Evolutionary conservation across 129 eudicot species (phyloP).

Genomic region (Logfia minima): DNA sequence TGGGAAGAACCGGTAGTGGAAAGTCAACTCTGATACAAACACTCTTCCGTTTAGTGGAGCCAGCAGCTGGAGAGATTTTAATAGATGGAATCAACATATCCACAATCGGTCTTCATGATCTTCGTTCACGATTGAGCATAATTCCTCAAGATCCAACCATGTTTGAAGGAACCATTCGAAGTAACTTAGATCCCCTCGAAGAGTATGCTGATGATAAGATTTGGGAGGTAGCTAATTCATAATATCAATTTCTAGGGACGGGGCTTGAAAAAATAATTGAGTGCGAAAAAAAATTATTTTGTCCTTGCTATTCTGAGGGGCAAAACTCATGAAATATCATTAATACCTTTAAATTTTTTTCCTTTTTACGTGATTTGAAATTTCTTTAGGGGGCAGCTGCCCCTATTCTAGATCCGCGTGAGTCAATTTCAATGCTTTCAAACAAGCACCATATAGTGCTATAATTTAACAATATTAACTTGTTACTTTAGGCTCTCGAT

Average conservation of each 20-base stretch:
- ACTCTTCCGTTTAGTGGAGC: slow-evolving; percentile 87
- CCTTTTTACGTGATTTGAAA: too few species aligned
- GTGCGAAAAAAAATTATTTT: too few species aligned
- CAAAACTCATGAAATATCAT: too few species aligned
- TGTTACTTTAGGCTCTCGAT: slow-evolving; percentile 59
- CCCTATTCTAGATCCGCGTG: too few species aligned
- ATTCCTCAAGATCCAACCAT: slow-evolving; percentile 97
- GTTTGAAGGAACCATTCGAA: slow-evolving; percentile 84
- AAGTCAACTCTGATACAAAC: slow-evolving; percentile 88
- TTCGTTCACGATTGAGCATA: slow-evolving; percentile 74
- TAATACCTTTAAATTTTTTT: too few species aligned
- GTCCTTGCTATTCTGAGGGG: too few species aligned
- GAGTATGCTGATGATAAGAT: slow-evolving; percentile 84
- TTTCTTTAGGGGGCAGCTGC: too few species aligned
- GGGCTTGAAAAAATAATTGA: too few species aligned
- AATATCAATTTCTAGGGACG: too few species aligned
- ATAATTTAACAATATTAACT: slow-evolving; percentile 3
- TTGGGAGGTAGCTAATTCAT: slow-evolving; percentile 94
- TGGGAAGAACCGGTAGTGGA: slow-evolving; percentile 94
- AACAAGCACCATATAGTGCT: background rate
- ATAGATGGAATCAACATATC: slow-evolving; percentile 72
- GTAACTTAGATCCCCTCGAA: slow-evolving; percentile 88
- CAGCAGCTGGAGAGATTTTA: slow-evolving; percentile 59
- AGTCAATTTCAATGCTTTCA: background rate
- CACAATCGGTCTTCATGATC: slow-evolving; percentile 70